Conservation (phyloP, 768 basidiomycete species). For the Boletus coccyginus region DNA sequence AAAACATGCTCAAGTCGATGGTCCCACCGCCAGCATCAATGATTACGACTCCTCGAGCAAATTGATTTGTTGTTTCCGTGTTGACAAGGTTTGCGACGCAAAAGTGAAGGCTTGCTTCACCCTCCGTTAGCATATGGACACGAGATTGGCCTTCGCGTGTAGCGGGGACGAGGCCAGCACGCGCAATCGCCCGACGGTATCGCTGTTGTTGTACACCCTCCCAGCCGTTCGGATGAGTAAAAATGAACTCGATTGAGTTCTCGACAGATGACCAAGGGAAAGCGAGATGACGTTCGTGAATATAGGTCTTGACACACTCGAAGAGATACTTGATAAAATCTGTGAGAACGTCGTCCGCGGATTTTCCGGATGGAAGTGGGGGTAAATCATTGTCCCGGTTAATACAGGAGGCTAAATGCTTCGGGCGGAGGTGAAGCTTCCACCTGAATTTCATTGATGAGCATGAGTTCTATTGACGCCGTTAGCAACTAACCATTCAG, state of each 20-base stretch:
- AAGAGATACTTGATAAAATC: no score
- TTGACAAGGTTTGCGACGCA: conserved; percentile 41
- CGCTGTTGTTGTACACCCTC: conserved; percentile 21
- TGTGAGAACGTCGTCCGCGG: no score
- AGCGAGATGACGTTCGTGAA: conserved; percentile 14
- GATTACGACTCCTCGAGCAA: conserved; percentile 34
- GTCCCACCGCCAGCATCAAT: conserved; percentile 15
- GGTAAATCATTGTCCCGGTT: background rate
- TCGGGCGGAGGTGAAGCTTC: conserved; percentile 24
- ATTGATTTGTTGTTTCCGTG: background rate
- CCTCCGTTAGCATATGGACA: conserved; percentile 1
- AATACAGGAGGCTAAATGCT: conserved; percentile 12
- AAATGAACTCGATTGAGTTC: conserved; percentile 15
- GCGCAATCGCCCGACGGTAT: conserved; percentile 11
- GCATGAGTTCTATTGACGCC: no score
- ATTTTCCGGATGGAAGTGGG: no score
- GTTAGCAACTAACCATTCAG: conserved; percentile 16
- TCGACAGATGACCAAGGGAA: conserved; percentile 15
- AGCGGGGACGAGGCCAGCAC: background rate
- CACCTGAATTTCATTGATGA: no score
- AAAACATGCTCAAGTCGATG: conserved; percentile 37
- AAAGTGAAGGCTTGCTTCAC: conserved; percentile 23
- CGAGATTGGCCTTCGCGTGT: background rate
- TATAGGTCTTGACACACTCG: conserved; percentile 13
- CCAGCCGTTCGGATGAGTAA: conserved; percentile 31